Conservation (phyloP, 1,284 basidiomycete species). For the Ceratobasidium sp. region DNA sequence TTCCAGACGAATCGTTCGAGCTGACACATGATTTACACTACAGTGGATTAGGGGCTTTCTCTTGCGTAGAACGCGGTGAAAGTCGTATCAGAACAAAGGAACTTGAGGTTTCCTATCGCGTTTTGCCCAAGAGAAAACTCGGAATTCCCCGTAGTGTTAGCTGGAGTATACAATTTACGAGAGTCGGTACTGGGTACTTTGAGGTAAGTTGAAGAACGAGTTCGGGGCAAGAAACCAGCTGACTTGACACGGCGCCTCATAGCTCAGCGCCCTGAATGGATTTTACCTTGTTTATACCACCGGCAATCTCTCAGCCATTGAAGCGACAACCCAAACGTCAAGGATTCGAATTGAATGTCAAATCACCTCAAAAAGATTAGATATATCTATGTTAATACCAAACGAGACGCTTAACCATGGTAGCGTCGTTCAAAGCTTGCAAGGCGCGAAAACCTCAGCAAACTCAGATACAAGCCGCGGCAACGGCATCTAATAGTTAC, state of each 20-base stretch:
- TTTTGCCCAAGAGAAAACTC: too few species aligned
- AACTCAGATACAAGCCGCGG: background rate
- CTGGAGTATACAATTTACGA: constrained; percentile 27
- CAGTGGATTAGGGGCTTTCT: too few species aligned
- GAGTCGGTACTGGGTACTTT: background rate
- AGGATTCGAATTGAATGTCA: background rate
- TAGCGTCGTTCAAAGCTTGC: background rate
- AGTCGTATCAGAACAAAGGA: too few species aligned
- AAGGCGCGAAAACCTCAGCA: too few species aligned
- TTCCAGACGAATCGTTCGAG: background rate
- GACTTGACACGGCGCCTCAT: background rate
- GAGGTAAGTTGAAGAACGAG: background rate
- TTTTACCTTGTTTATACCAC: background rate
- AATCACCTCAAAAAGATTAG: background rate
- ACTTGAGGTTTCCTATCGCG: too few species aligned
- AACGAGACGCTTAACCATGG: background rate
- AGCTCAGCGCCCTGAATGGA: background rate
- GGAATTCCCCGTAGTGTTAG: too few species aligned
- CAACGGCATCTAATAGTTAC: background rate
- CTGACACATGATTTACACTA: background rate
- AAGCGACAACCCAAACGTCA: background rate
- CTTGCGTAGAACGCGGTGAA: too few species aligned
- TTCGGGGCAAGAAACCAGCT: background rate
- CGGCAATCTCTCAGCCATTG: background rate
- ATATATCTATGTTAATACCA: too few species aligned